Conservation (phyloP, 352 stramenopile genomes). For the Pythium chondricola region DNA sequence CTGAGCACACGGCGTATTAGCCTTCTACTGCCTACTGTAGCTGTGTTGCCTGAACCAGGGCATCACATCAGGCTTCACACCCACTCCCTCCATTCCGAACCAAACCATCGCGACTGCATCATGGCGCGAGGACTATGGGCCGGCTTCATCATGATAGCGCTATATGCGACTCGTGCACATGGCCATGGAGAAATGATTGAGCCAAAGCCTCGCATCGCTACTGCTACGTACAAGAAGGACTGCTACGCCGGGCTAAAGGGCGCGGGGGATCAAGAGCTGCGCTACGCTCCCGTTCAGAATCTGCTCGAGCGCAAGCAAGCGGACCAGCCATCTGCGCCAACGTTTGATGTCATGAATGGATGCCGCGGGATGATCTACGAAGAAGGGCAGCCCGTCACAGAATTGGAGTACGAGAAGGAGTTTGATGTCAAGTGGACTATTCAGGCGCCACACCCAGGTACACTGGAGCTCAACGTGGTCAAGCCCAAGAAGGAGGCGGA, state of each 20-base stretch:
- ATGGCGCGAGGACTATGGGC: too few species aligned
- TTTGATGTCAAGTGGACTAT: slow-evolving; percentile 47
- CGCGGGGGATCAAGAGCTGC: slow-evolving; percentile 42
- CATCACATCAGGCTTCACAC: too few species aligned
- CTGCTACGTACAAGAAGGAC: slow-evolving; percentile 29
- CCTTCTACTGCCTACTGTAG: too few species aligned
- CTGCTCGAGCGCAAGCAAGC: slow-evolving; percentile 41
- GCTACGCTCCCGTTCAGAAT: slow-evolving; percentile 48
- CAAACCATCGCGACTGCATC: too few species aligned
- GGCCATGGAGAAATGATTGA: slow-evolving; percentile 20
- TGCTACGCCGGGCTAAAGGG: slow-evolving; percentile 34
- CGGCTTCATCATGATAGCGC: too few species aligned
- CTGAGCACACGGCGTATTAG: too few species aligned
- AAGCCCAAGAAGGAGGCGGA: slow-evolving; percentile 34
- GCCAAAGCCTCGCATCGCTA: slow-evolving; percentile 18
- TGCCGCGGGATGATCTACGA: slow-evolving; percentile 56
- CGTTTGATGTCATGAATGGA: slow-evolving; percentile 56
- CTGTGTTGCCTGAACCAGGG: too few species aligned
- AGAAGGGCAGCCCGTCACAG: slow-evolving; percentile 31
- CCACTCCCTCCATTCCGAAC: too few species aligned
- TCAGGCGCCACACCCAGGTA: slow-evolving; percentile 48
- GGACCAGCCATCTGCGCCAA: slow-evolving; percentile 29
- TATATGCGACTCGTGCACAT: too few species aligned
- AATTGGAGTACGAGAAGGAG: slow-evolving; percentile 29
- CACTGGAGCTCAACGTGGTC: slow-evolving; percentile 46